These are phyloP conservation scores for Lasiodiplodia sp. DNA, from an alignment of 2,329 filamentous ascomycete genomes.

Conservation along the genomic window DNA sequence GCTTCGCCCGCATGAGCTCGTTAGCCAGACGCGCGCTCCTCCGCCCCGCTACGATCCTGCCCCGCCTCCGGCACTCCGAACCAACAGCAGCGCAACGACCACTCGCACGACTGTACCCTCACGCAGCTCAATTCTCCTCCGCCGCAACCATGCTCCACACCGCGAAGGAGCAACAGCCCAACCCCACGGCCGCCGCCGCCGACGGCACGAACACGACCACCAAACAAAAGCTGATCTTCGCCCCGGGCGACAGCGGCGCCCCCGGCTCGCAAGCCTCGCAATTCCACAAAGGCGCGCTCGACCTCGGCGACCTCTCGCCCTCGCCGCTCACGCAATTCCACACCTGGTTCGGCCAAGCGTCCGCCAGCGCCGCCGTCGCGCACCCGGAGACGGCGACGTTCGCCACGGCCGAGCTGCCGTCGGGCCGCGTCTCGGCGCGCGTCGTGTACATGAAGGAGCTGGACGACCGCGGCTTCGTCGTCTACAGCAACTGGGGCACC, in stretches of 20 bases:
- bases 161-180: not conserved
- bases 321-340: conserved; percentile 86
- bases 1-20: not conserved
- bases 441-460: conserved; percentile 97
- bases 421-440: conserved; percentile 82
- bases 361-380: conserved; percentile 60
- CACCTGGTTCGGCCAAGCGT: conserved; percentile 82
- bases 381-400: conserved; percentile 91
- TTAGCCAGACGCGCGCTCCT: not conserved
- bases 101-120: not conserved
- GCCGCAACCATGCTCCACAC: conserved; percentile 7
- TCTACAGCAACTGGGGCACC: conserved; percentile 93
- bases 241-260: conserved; percentile 64
- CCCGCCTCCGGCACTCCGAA: not conserved
- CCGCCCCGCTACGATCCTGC: not conserved
- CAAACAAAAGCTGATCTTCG: conserved; percentile 59
- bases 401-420: conserved; percentile 82
- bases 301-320: conserved; percentile 64
- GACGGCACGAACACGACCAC: not conserved
- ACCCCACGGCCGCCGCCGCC: conserved; percentile 5
- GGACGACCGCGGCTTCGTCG: conserved; percentile 80
- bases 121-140: conserved; percentile 1
- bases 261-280: conserved; percentile 70
- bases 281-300: conserved; percentile 73
- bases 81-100: not conserved